Conservation (phyloP, 2,329 filamentous ascomycete genomes). For the Clonostachys chloroleuca region DNA sequence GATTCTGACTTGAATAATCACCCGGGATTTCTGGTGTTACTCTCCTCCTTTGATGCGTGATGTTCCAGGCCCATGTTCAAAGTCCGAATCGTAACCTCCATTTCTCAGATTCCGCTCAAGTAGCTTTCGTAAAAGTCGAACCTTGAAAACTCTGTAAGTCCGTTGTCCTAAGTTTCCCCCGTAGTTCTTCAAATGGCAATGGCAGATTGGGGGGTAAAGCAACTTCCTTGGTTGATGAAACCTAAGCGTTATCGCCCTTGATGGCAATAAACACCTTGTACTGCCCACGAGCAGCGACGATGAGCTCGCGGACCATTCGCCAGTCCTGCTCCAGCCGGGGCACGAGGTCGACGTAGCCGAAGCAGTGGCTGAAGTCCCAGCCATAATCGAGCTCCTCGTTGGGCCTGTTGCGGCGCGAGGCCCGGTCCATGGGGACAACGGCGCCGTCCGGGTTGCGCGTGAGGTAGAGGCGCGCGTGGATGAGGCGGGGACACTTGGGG, state of each 20-base stretch:
- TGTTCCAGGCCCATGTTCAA: no score
- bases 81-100: no score
- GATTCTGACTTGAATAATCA: no score
- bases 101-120: no score
- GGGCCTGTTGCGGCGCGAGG: neutral
- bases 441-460: constrained; percentile 9
- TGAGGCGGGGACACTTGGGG: constrained; percentile 9
- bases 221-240: no score
- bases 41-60: no score
- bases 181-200: no score
- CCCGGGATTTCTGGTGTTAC: no score
- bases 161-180: no score
- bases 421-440: neutral
- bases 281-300: constrained; percentile 11
- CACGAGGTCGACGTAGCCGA: constrained; percentile 16
- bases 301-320: constrained; percentile 18
- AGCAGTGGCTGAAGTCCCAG: constrained; percentile 15
- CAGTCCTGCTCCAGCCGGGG: constrained; percentile 15
- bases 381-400: constrained; percentile 5
- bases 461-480: constrained; percentile 11
- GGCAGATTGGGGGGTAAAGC: no score
- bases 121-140: no score
- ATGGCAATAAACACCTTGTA: constrained; percentile 17
- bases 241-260: neutral
- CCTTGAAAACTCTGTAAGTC: no score